Base-by-base conservation (phyloP, 495 filamentous ascomycete species). In the Friedmanniomyces simplex region DNA sequence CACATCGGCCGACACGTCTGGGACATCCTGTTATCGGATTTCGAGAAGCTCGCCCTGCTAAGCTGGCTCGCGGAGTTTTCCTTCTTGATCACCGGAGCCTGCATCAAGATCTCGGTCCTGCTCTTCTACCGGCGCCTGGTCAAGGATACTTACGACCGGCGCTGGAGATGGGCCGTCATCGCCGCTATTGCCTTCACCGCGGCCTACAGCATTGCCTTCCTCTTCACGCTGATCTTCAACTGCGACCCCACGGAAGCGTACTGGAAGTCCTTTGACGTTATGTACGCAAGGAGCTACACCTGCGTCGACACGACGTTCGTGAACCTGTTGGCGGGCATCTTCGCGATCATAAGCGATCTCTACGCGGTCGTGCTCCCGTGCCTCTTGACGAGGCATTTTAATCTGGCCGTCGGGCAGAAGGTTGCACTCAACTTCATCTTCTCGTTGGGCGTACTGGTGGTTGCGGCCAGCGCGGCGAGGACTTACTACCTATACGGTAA, bases 41-140 rank as follows among this genome's bases (percentile, higher is more conserved):
- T 55, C 32, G 51, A 28, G 54, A 57, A 55, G 7, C 43, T 52
- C n/a, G 47, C 48, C 14, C 47, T 41, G 46, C 43, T 61, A 53
- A 54, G 58, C 46, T 70, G 63, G 63, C 60, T 70, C 20, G 62
- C 55, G 24, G 57, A 70, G 52, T 52, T 61, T 24, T 56, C 63
- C 0, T 70, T 68, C 43, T 46, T 68, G 2, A 16, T 67, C 20
- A 61, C 59, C 46, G 59, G 53, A 13, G 66, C 56, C 30, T 47
- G 57, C 6, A 68, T 60, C 50, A 70, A 70, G 50, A 59, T 66
- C 14, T 68, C 68, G 8, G 57, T 68, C 1, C 58, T 70, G 12
- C 58, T 53, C 28, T 67, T 70, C 49, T 68, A 64, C 43, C 64
- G 63, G 22, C 60, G 66, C 26, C 57, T 70, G 7, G 66, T 64